Base-by-base conservation (phyloP, 2,329 filamentous ascomycete genomes). In the Penicillium sp. region DNA sequence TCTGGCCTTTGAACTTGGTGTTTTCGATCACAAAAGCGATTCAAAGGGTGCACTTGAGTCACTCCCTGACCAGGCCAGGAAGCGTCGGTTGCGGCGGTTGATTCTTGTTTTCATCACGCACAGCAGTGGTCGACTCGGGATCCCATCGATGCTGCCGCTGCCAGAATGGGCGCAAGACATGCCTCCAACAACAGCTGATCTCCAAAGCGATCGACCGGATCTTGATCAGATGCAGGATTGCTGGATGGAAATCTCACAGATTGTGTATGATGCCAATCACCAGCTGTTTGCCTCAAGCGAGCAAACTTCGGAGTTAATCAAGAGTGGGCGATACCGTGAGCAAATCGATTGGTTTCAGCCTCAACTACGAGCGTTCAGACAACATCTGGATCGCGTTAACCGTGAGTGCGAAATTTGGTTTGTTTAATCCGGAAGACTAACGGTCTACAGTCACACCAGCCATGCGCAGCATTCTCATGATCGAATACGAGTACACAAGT, bases 401-500 rank as follows among this genome's bases (percentile, higher is more conserved):
- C 79, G 71, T 74, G 53, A 64, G 71, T 66, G n/a, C 9, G 15
- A 16, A 8, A 28, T 39, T 41, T 9, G 8, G 21, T 26, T 8
- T 6, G 29, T 31, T 21, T 21, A 3, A 21, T 21, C 18, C 18
- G 42, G 4, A 7, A 47, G 48, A 49, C 64, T 73, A 61, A 72
- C 51, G 36, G 6, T 39, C 24, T 26, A 51, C 59, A 79, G 82
- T 85, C 28, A 76, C 80, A 1, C 75, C 78, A 15, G 75, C 82
- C 51, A 83, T 86, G 74, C 78, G 81, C 42, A 85, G 91, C 68
- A 92, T 97, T 53, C 79, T 99, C 28, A 87, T 85, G 7, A 96
- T 97, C 60, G 94, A 99, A 75, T 96, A 94, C 66, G 90, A 97
- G 66, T 96, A 96, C 68, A 90, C 93, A 24, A 85, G 93, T 65